Percentiles rank a stretch among this genome's conserved stretches.
phyloP scores from a whole-genome alignment of 2,329 filamentous ascomycete species.

The Thelonectria olida region DNA sequence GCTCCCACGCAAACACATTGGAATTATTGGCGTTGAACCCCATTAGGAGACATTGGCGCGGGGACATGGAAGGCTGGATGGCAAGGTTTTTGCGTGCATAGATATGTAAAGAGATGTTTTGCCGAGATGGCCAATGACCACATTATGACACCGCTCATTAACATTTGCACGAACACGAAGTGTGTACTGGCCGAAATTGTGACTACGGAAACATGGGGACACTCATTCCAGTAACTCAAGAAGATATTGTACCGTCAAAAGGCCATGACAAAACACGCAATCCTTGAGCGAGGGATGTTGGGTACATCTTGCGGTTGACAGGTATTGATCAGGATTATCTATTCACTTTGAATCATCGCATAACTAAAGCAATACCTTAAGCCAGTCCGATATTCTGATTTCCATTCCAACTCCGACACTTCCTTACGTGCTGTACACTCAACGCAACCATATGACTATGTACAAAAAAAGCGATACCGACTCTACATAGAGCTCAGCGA shows the following conservation, averaged over 20 bases:
- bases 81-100: constrained; percentile 30
- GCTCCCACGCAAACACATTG: constrained; percentile 24
- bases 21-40: constrained; percentile 30
- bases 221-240: too few species aligned
- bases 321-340: too few species aligned
- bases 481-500: neutral
- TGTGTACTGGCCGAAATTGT: too few species aligned
- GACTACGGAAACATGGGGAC: too few species aligned
- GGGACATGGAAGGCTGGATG: constrained; percentile 23
- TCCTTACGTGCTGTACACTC: neutral
- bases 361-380: too few species aligned
- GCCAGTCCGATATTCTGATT: constrained; percentile 27
- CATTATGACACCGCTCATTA: too few species aligned
- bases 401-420: constrained; percentile 2
- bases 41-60: constrained; percentile 31
- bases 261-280: too few species aligned
- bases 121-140: constrained; percentile 24
- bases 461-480: constrained; percentile 6
- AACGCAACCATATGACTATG: constrained; percentile 9
- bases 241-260: too few species aligned
- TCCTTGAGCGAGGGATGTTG: too few species aligned
- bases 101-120: constrained; percentile 37
- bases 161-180: too few species aligned
- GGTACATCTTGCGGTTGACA: too few species aligned
- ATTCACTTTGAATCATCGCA: too few species aligned